These are phyloP conservation scores for Penicillium coprophilum DNA, from an alignment of 495 filamentous ascomycete species.

Conservation along the genomic window DNA sequence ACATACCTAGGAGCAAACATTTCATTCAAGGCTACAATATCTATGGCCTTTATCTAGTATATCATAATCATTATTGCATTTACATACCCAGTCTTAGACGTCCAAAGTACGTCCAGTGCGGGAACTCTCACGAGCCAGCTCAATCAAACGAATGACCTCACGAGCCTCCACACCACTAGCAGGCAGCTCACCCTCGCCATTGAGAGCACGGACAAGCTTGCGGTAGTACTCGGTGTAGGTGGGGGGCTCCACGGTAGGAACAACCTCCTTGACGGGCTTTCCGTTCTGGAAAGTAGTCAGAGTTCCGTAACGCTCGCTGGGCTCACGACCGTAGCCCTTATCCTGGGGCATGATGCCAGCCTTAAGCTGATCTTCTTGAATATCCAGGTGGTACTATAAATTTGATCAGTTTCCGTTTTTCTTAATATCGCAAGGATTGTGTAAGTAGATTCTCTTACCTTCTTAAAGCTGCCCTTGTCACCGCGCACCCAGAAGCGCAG, in stretches of 20 bases:
- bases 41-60: conserved; percentile 8
- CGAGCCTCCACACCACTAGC: conserved; percentile 70
- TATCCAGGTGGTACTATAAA: conserved; percentile 62
- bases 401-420: not conserved
- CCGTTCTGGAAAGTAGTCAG: conserved; percentile 47
- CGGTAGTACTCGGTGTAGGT: conserved; percentile 76
- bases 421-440: not conserved
- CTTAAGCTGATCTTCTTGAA: conserved; percentile 80
- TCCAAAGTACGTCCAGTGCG: conserved; percentile 60
- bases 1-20: not conserved
- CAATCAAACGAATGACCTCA: conserved; percentile 72
- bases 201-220: conserved; percentile 64
- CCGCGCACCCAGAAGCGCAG: conserved; percentile 80
- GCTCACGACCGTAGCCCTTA: conserved; percentile 65
- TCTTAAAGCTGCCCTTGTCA: conserved; percentile 77
- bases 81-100: conserved; percentile 30
- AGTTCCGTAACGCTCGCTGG: conserved; percentile 50
- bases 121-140: conserved; percentile 68
- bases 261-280: conserved; percentile 43
- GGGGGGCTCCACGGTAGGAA: conserved; percentile 63
- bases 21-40: not conserved
- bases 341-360: conserved; percentile 65
- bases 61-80: conserved; percentile 23
- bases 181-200: conserved; percentile 61
- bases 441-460: conserved; percentile 38